Percentiles rank a stretch among this genome's conserved stretches.
Evolutionary conservation across 495 filamentous ascomycete species (phyloP).

Genomic region (Hypoxylon subgilvum): DNA sequence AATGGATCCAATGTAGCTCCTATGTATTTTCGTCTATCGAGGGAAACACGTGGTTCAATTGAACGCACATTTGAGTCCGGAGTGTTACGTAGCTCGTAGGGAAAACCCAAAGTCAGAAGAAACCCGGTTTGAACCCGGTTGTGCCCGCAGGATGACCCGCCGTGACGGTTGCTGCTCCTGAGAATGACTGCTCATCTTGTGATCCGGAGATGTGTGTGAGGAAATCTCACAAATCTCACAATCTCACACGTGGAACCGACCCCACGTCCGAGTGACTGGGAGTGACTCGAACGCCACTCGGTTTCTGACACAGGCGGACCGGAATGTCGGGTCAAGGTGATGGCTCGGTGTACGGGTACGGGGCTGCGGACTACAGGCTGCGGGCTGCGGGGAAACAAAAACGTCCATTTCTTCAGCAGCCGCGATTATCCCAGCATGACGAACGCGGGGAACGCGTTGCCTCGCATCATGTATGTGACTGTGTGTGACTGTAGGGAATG

Average conservation of each 20-base stretch:
- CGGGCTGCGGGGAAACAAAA: too few species aligned
- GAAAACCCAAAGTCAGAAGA: conserved; percentile 12
- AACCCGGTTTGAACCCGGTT: conserved; percentile 11
- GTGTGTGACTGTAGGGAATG: too few species aligned
- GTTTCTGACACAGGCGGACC: conserved; percentile 16
- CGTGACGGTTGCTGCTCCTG: neutral
- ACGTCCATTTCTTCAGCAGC: conserved; percentile 11
- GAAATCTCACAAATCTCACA: neutral
- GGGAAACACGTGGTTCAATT: conserved; percentile 14
- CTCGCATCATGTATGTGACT: conserved; percentile 35
- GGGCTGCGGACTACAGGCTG: too few species aligned
- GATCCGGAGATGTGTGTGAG: conserved; percentile 9
- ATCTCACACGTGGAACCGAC: conserved; percentile 17
- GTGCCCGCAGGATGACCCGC: conserved; percentile 17
- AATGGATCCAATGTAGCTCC: neutral
- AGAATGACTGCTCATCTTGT: conserved; percentile 19
- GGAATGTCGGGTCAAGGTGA: conserved; percentile 25
- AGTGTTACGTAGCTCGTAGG: conserved; percentile 19
- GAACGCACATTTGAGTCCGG: neutral
- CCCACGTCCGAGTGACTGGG: conserved; percentile 17
- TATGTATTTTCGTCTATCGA: conserved; percentile 1
- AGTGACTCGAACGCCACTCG: conserved; percentile 16
- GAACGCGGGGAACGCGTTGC: conserved; percentile 30
- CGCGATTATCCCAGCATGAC: conserved; percentile 7
- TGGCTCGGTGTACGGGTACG: conserved; percentile 10